phyloP scores from a whole-genome alignment of 148 eudicot species.

The Rhododendron henanense region DNA sequence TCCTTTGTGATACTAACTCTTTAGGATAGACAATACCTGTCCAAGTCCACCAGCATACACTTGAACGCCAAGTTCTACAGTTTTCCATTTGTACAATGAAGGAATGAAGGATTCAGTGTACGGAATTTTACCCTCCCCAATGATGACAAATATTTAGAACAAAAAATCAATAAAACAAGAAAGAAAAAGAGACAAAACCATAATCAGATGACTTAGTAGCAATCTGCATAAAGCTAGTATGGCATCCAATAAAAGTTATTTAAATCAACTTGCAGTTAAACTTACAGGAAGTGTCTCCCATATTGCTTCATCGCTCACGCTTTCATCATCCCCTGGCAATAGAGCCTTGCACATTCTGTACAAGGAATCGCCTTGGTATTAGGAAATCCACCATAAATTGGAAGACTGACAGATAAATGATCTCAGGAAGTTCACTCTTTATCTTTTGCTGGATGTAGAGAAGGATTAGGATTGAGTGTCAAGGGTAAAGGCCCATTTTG shows the following conservation, averaged over 20 bases:
- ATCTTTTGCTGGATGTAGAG: not conserved
- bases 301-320: slow-evolving; percentile 84
- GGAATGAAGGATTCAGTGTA: not conserved
- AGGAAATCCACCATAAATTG: not conserved
- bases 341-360: slow-evolving; percentile 95
- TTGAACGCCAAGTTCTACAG: not conserved
- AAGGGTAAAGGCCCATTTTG: not conserved
- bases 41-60: not conserved
- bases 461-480: not conserved
- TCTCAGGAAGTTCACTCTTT: not conserved
- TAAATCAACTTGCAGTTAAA: slow-evolving; percentile 8
- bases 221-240: not conserved
- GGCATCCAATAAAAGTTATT: not conserved
- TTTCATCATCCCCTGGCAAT: slow-evolving; percentile 93
- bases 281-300: slow-evolving; percentile 99
- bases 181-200: not conserved
- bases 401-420: not conserved
- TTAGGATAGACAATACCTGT: not conserved
- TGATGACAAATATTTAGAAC: not conserved
- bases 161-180: not conserved
- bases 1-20: not conserved
- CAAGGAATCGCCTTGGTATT: not conserved
- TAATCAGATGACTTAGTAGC: not conserved
- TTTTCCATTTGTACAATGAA: not conserved
- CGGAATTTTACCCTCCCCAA: not conserved